Conservation (phyloP, 352 stramenopile genomes). For the Globisporangium cederbergense region DNA sequence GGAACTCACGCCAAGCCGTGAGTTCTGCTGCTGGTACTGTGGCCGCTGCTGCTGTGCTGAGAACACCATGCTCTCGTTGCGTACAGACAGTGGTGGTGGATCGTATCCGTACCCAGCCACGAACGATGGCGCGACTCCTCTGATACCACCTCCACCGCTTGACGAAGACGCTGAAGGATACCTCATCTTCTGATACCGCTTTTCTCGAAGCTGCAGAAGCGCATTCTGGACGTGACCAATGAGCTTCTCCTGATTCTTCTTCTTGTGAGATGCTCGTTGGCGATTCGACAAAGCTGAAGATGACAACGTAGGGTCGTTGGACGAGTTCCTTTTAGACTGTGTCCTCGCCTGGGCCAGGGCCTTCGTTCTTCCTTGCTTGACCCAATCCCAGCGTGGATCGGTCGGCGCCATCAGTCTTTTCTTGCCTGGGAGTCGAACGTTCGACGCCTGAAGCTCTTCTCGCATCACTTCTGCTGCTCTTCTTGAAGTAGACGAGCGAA, state of each 20-base stretch:
- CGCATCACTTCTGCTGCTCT: not conserved
- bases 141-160: not conserved
- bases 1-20: not conserved
- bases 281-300: not conserved
- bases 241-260: slow-evolving; percentile 17
- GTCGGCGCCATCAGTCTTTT: slow-evolving; percentile 30
- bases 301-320: not conserved
- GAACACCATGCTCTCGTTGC: slow-evolving; percentile 2
- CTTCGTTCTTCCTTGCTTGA: slow-evolving; percentile 35
- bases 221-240: slow-evolving; percentile 42
- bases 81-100: not conserved
- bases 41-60: slow-evolving; percentile 1
- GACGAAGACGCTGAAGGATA: not conserved
- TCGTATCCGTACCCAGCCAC: slow-evolving; percentile 14
- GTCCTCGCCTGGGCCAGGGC: slow-evolving; percentile 12
- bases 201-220: slow-evolving; percentile 50
- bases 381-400: slow-evolving; percentile 48
- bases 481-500: not conserved
- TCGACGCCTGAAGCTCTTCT: slow-evolving; percentile 19
- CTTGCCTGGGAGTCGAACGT: slow-evolving; percentile 33
- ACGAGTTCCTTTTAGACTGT: not conserved
- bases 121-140: not conserved
- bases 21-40: not conserved
- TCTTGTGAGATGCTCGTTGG: not conserved
- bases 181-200: slow-evolving; percentile 25